phyloP scores from a whole-genome alignment of 2,329 filamentous ascomycete genomes.

The Aspergillus transmontanensis region DNA sequence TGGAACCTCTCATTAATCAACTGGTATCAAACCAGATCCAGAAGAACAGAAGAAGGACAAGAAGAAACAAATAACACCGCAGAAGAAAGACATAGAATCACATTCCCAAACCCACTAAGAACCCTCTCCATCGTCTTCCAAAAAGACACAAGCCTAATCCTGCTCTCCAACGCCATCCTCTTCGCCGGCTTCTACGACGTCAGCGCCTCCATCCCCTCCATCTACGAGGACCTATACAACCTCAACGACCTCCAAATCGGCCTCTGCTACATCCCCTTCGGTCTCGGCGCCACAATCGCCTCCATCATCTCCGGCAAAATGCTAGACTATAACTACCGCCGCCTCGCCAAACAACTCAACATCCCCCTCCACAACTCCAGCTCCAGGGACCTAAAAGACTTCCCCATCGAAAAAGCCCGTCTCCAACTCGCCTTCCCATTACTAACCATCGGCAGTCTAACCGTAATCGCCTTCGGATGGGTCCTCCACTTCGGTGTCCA shows the following conservation, averaged over 20 bases:
- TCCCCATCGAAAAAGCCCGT: constrained; percentile 27
- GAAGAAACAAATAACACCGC: neutral
- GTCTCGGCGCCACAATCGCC: constrained; percentile 24
- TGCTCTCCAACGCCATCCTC: constrained; percentile 41
- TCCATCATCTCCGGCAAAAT: constrained; percentile 21
- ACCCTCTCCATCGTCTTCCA: constrained; percentile 38
- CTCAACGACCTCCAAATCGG: constrained; percentile 45
- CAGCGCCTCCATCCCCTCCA: constrained; percentile 41
- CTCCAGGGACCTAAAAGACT: constrained; percentile 7
- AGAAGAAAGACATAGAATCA: constrained; percentile 20
- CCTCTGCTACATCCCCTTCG: constrained; percentile 46
- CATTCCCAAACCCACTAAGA: constrained; percentile 43
- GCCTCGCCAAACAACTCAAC: constrained; percentile 12
- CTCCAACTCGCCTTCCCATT: constrained; percentile 25
- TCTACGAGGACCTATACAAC: constrained; percentile 40
- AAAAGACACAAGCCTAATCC: constrained; percentile 40
- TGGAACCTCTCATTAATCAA: constrained; percentile 28
- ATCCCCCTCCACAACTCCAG: constrained; percentile 2
- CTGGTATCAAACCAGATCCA: constrained; percentile 17
- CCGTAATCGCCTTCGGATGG: constrained; percentile 43
- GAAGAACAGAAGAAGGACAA: neutral
- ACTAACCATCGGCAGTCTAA: constrained; percentile 17
- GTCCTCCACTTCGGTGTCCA: constrained; percentile 36
- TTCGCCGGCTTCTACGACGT: constrained; percentile 48
- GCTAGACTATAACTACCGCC: constrained; percentile 27